Evolutionary conservation across 495 filamentous ascomycete genomes (phyloP).

Genomic region (Penicillium ochrochloron): DNA sequence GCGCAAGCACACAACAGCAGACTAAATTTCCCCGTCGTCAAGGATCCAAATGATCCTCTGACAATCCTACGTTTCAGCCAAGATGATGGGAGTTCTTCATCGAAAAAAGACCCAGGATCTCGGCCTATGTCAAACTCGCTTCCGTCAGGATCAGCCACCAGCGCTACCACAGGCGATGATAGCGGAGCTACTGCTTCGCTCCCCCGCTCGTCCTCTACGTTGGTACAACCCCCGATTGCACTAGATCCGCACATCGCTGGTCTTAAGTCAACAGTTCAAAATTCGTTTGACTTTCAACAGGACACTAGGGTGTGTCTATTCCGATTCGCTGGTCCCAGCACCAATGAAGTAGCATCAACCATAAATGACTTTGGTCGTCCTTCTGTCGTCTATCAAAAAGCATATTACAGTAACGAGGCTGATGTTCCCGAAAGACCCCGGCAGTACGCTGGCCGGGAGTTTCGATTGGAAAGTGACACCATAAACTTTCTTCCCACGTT

Average conservation of each 20-base stretch:
- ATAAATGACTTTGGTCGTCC: slow-evolving; percentile 45
- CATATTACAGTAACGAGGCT: slow-evolving; percentile 82
- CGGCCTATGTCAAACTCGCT: slow-evolving; percentile 24
- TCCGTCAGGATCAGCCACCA: slow-evolving; percentile 17
- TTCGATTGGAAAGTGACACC: slow-evolving; percentile 74
- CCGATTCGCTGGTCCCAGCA: slow-evolving; percentile 31
- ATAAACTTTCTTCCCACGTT: slow-evolving; percentile 81
- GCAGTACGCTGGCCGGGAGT: slow-evolving; percentile 90
- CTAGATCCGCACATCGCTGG: slow-evolving; percentile 33
- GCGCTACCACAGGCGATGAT: slow-evolving; percentile 12
- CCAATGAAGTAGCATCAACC: slow-evolving; percentile 36
- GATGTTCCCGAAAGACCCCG: slow-evolving; percentile 81
- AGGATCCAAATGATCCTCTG: slow-evolving; percentile 70
- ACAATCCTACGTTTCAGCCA: slow-evolving; percentile 74
- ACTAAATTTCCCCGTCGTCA: slow-evolving; percentile 76
- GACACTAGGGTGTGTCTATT: slow-evolving; percentile 32
- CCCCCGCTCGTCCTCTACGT: slow-evolving; percentile 31
- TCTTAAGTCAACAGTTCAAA: slow-evolving; percentile 27
- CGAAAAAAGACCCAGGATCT: slow-evolving; percentile 42
- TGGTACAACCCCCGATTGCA: slow-evolving; percentile 6
- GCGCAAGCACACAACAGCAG: slow-evolving; percentile 33
- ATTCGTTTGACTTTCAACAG: slow-evolving; percentile 37
- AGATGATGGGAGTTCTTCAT: slow-evolving; percentile 46
- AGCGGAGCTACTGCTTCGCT: slow-evolving; percentile 23
- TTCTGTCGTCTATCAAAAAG: slow-evolving; percentile 77